Conservation (phyloP, 1,139 yeast genomes). For the Geotrichum candidum region DNA sequence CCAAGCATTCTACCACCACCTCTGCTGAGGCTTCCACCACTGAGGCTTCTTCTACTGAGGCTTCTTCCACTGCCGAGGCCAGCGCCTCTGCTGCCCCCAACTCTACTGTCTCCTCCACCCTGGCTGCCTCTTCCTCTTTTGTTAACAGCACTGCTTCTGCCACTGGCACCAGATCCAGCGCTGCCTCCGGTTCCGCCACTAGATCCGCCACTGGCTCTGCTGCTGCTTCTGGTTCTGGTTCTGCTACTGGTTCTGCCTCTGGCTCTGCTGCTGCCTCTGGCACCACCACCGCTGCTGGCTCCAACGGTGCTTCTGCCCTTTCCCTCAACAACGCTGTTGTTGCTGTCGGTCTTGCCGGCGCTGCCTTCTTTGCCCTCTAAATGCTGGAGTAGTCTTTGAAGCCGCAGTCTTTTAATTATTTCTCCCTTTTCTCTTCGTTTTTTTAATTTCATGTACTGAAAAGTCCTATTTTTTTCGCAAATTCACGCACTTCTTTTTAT, state of each 20-base stretch:
- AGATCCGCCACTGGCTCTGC: constrained; percentile 25
- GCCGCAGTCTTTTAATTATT: not conserved
- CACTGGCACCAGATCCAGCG: constrained; percentile 15
- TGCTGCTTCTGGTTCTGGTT: constrained; percentile 29
- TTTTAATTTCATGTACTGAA: not conserved
- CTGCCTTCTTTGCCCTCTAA: constrained; percentile 18
- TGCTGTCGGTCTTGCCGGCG: constrained; percentile 22
- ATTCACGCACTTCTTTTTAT: not conserved
- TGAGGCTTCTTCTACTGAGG: not conserved
- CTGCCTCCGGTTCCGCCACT: constrained; percentile 25
- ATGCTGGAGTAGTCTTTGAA: not conserved
- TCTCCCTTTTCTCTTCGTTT: not conserved
- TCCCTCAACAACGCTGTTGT: constrained; percentile 18
- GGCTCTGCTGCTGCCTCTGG: constrained; percentile 24
- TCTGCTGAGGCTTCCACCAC: not conserved
- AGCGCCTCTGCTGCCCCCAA: not conserved
- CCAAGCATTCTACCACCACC: constrained; percentile 8
- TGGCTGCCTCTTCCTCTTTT: constrained; percentile 10
- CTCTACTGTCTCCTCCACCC: constrained; percentile 10
- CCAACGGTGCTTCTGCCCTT: constrained; percentile 15
- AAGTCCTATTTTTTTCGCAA: not conserved
- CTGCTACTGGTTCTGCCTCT: constrained; percentile 18
- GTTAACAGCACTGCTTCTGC: constrained; percentile 8
- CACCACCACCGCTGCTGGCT: constrained; percentile 13
- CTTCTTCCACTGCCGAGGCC: too few species aligned